These are phyloP conservation scores for Magnaporthiopsis rhizophila DNA, from an alignment of 2,329 filamentous ascomycete genomes.

Conservation along the genomic window DNA sequence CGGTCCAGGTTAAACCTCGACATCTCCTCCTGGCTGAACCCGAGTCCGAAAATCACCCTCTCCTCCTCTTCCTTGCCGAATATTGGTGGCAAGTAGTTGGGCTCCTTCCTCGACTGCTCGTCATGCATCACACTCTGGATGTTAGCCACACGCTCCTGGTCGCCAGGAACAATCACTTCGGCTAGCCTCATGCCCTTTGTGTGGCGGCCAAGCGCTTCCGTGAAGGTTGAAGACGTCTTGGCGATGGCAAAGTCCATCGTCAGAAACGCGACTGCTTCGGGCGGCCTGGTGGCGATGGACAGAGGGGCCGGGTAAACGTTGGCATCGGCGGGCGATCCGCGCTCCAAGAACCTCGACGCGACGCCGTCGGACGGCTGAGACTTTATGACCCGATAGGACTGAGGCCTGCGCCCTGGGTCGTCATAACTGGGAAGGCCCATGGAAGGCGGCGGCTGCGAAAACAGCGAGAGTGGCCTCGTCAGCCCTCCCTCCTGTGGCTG, in stretches of 20 bases:
- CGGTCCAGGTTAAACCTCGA: constrained; percentile 43
- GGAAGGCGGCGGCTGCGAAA: constrained; percentile 36
- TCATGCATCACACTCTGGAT: constrained; percentile 46
- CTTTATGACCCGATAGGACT: constrained; percentile 46
- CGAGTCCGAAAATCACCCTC: constrained; percentile 44
- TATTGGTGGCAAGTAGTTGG: constrained; percentile 58
- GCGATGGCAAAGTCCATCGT: constrained; percentile 51
- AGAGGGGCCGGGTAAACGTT: constrained; percentile 39
- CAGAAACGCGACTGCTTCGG: constrained; percentile 50
- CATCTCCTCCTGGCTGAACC: constrained; percentile 46
- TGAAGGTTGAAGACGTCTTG: constrained; percentile 47
- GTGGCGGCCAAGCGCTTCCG: constrained; percentile 43
- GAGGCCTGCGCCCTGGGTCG: constrained; percentile 35
- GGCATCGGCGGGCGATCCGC: constrained; percentile 38
- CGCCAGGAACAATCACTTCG: constrained; percentile 43
- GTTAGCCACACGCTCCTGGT: constrained; percentile 42
- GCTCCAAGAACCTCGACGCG: constrained; percentile 42
- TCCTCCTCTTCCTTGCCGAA: constrained; percentile 46
- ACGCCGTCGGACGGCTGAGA: constrained; percentile 34
- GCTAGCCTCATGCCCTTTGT: constrained; percentile 40
- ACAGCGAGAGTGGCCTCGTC: constrained; percentile 44
- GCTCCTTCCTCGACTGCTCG: constrained; percentile 49
- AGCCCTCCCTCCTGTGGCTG: constrained; percentile 35
- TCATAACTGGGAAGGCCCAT: constrained; percentile 34
- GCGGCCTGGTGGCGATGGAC: constrained; percentile 30